A percentile compares a stretch with the other conserved stretches of the same genome.
These are phyloP conservation scores for Aspergillus sojae DNA, from an alignment of 2,329 filamentous ascomycete genomes.

Conservation along the genomic window DNA sequence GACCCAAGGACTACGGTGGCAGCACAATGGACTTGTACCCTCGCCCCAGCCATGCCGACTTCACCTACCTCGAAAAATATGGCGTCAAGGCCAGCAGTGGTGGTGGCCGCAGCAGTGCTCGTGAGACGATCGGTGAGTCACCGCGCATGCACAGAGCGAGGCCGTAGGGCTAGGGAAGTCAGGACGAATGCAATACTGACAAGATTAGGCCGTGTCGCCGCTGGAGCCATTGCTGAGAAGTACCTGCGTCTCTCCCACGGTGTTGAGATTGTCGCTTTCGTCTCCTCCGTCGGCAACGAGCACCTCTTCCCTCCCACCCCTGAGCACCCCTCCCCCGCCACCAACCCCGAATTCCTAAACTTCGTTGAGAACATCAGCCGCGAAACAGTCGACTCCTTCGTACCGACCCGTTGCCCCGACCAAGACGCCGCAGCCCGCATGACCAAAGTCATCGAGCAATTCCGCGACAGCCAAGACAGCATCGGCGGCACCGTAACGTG, in stretches of 20 bases:
- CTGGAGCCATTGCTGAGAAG: conserved; percentile 90
- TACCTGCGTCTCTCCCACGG: conserved; percentile 79
- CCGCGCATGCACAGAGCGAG: not conserved
- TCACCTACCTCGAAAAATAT: conserved; percentile 97
- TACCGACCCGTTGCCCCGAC: conserved; percentile 87
- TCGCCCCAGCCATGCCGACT: conserved; percentile 90
- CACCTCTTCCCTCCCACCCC: conserved; percentile 74
- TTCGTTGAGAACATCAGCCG: conserved; percentile 74
- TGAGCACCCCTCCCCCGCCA: conserved; percentile 68
- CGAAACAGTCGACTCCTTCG: conserved; percentile 75
- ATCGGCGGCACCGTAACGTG: conserved; percentile 96
- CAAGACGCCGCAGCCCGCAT: conserved; percentile 66
- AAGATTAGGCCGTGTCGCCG: conserved; percentile 73
- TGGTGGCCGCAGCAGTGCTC: conserved; percentile 85
- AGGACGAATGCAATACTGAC: not conserved
- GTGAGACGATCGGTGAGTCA: conserved; percentile 80
- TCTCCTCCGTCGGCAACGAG: conserved; percentile 78
- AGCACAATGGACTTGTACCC: conserved; percentile 91
- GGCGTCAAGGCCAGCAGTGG: conserved; percentile 89
- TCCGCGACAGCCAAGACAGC: conserved; percentile 78
- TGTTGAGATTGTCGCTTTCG: conserved; percentile 89
- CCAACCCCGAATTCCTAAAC: conserved; percentile 76
- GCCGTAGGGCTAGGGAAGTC: not conserved
- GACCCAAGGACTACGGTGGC: conserved; percentile 87
- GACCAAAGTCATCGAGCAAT: conserved; percentile 76